Conservation (phyloP, 129 eudicot species). For the Flaveria linearis region DNA sequence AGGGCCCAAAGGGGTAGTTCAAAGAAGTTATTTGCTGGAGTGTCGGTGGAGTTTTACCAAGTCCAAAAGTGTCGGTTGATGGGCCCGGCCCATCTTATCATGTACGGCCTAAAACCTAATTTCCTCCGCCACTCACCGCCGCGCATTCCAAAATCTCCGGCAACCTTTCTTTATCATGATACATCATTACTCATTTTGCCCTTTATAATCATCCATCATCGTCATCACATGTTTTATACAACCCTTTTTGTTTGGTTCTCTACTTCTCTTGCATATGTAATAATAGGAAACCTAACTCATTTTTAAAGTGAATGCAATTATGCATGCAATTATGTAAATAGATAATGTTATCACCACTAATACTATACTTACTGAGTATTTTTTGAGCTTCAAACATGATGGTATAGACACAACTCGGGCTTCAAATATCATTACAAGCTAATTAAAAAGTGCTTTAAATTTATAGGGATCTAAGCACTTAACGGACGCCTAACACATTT, state of each 20-base stretch:
- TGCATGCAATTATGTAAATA: background rate
- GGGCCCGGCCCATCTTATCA: constrained; percentile 18
- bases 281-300: no score
- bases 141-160: background rate
- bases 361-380: no score
- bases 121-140: background rate
- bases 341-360: background rate
- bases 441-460: no score
- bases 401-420: no score
- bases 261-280: no score
- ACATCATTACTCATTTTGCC: background rate
- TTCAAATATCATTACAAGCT: no score
- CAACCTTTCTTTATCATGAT: background rate
- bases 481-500: no score
- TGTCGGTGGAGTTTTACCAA: constrained; percentile 29
- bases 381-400: no score
- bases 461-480: no score
- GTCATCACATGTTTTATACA: background rate
- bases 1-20: constrained; percentile 8
- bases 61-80: constrained; percentile 27
- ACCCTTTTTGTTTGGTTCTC: background rate
- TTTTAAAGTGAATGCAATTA: no score
- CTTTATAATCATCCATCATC: background rate
- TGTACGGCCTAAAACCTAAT: constrained; percentile 15
- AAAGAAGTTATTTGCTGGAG: constrained; percentile 9